phyloP scores from a whole-genome alignment of 75 land plant species.

The Cryptomeria japonica region DNA sequence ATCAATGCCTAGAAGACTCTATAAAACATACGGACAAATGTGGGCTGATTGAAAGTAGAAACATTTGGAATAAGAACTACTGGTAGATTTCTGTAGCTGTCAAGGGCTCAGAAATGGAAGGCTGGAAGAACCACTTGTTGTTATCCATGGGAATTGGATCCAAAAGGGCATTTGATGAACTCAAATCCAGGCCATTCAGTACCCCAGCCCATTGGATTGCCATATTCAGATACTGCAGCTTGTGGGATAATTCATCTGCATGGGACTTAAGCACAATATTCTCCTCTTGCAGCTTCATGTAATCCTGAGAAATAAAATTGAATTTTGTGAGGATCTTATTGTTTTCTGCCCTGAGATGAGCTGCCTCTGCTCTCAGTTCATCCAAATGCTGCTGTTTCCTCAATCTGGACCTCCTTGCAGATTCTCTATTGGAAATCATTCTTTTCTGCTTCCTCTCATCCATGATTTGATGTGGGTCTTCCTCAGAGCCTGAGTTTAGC shows the following conservation, averaged over 20 bases:
- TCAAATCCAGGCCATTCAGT: not conserved
- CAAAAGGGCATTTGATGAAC: not conserved
- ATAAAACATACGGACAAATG: not conserved
- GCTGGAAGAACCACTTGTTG: constrained; percentile 26
- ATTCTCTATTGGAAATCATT: constrained; percentile 89
- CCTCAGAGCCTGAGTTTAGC: constrained; percentile 58
- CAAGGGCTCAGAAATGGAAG: constrained; percentile 25
- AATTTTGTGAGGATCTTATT: constrained; percentile 44
- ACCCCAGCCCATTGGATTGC: constrained; percentile 16
- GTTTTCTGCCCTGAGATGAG: constrained; percentile 64
- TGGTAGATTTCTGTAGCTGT: constrained; percentile 42
- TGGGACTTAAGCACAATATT: constrained; percentile 58
- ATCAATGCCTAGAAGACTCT: not conserved
- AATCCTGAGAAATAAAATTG: constrained; percentile 55
- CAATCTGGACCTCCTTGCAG: constrained; percentile 84
- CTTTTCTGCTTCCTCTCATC: constrained; percentile 69
- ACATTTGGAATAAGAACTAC: constrained; percentile 3
- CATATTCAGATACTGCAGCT: constrained; percentile 46
- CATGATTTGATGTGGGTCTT: constrained; percentile 42
- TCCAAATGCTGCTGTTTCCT: constrained; percentile 92
- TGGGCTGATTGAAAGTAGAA: not conserved
- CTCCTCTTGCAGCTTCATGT: constrained; percentile 44
- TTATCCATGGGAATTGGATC: constrained; percentile 11
- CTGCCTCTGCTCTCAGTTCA: constrained; percentile 64
- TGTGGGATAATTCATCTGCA: constrained; percentile 45